A percentile compares a stretch with the other conserved stretches of the same genome.
These are phyloP conservation scores for Thermoascus crustaceus DNA, from an alignment of 2,329 filamentous ascomycete species.

Conservation along the genomic window DNA sequence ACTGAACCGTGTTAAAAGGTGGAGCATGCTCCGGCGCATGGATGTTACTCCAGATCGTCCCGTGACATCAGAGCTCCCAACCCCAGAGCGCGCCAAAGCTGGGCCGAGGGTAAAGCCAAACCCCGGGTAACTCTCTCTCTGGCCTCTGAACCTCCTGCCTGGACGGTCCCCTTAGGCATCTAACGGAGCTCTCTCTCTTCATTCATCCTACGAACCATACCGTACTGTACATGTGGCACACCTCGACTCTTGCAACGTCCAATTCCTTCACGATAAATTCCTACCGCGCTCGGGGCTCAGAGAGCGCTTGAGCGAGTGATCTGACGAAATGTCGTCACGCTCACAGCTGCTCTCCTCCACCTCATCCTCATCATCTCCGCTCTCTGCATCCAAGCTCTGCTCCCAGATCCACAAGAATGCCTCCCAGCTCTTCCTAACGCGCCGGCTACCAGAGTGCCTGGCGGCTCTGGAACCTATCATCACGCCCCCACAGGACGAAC, in stretches of 20 bases:
- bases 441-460: conserved; percentile 81
- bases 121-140: conserved; percentile 3
- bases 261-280: too few relatives aligned
- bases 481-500: conserved; percentile 33
- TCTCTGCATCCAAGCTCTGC: conserved; percentile 55
- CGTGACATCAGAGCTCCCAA: conserved; percentile 19
- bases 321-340: conserved; percentile 24
- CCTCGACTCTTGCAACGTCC: conserved; percentile 3
- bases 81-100: conserved; percentile 18
- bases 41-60: conserved; percentile 14
- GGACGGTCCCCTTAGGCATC: too few relatives aligned
- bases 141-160: conserved; percentile 5
- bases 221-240: too few relatives aligned
- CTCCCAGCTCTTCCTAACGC: conserved; percentile 88
- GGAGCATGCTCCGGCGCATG: not conserved
- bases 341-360: conserved; percentile 54
- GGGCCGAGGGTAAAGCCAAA: conserved; percentile 29
- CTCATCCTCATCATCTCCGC: conserved; percentile 55
- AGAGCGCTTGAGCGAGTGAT: too few relatives aligned
- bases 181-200: conserved; percentile 3
- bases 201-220: too few relatives aligned
- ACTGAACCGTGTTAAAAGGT: not conserved
- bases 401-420: conserved; percentile 92
- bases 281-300: too few relatives aligned
- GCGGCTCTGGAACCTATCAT: conserved; percentile 79